Conservation (phyloP, 331 rosid species). For the Telfairia occidentalis region DNA sequence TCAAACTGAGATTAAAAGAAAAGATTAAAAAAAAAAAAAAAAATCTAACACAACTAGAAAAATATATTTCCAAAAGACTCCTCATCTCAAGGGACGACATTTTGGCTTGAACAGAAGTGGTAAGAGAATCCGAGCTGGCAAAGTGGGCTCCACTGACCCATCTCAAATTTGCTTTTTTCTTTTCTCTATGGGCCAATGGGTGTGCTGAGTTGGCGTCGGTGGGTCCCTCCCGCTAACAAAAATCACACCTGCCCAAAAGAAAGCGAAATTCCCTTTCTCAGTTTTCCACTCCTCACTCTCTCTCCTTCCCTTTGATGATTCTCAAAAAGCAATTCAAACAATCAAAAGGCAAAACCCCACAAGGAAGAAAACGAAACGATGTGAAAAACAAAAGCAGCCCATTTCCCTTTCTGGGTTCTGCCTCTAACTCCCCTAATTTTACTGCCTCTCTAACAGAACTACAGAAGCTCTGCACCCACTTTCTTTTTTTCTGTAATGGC, state of each 20-base stretch:
- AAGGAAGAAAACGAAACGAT: background rate
- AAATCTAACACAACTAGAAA: background rate
- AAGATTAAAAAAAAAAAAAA: no score
- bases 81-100: background rate
- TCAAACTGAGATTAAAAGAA: no score
- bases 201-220: background rate
- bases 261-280: background rate
- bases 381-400: background rate
- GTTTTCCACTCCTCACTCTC: background rate
- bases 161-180: background rate
- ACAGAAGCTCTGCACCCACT: background rate
- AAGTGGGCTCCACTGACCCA: background rate
- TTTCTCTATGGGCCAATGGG: background rate
- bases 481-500: background rate
- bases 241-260: conserved; percentile 12
- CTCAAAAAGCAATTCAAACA: conserved; percentile 4
- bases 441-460: background rate
- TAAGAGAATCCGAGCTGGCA: conserved; percentile 2
- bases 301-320: conserved; percentile 2
- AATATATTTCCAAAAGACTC: background rate
- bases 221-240: background rate
- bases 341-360: background rate
- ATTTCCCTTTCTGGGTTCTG: background rate
- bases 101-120: background rate
- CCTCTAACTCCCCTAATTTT: background rate